Conservation (phyloP, 805 yeast genomes). For the Cyberlindnera mississippiensis region DNA sequence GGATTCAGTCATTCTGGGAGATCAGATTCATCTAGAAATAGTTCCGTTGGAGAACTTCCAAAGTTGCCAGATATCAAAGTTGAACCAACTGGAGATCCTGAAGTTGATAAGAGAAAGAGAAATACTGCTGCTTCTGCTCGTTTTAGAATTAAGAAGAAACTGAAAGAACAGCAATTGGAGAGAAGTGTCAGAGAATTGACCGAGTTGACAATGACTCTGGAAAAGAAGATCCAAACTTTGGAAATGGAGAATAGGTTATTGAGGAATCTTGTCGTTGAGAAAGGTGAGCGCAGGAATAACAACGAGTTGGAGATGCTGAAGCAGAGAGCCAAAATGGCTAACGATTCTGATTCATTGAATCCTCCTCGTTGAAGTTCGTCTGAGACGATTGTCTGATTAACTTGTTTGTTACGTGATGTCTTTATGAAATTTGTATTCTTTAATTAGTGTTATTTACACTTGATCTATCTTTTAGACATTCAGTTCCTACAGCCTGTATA, state of each 20-base stretch:
- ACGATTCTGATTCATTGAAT: conserved; percentile 9
- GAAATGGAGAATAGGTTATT: conserved; percentile 92
- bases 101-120: conserved; percentile 73
- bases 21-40: conserved; percentile 2
- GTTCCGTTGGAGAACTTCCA: conserved; percentile 2
- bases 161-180: conserved; percentile 90
- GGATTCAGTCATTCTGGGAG: no score
- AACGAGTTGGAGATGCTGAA: conserved; percentile 51
- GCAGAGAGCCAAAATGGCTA: conserved; percentile 37
- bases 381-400: not conserved
- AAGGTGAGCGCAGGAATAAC: conserved; percentile 52
- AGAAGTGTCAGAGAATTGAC: conserved; percentile 66
- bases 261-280: conserved; percentile 78
- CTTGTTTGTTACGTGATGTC: not conserved
- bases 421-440: no score
- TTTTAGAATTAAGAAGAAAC: conserved; percentile 86
- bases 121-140: conserved; percentile 95
- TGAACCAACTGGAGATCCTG: conserved; percentile 32
- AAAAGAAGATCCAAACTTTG: conserved; percentile 71
- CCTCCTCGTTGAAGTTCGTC: not conserved
- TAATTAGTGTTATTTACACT: no score
- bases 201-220: conserved; percentile 61
- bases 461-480: no score
- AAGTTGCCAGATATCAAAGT: conserved; percentile 12
- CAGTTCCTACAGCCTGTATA: no score